These are phyloP conservation scores for Salix exigua DNA, from an alignment of 345 rosid species.

Conservation along the genomic window DNA sequence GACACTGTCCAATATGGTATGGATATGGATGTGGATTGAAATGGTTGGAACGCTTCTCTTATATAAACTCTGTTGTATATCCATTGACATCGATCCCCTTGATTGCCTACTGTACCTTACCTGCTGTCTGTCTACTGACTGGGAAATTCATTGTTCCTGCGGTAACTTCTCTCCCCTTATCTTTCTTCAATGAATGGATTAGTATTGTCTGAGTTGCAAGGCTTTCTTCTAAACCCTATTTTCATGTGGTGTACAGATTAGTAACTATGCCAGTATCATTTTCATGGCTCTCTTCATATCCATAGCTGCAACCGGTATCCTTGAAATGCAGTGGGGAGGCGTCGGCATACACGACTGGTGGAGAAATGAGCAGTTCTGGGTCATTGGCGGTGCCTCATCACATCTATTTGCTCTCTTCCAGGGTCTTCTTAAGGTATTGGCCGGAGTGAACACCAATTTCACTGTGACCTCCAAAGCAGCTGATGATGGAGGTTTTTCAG, in stretches of 20 bases:
- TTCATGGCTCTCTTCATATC: conserved; percentile 58
- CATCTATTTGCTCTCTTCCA: conserved; percentile 67
- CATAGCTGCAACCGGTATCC: conserved; percentile 57
- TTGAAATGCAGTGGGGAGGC: conserved; percentile 76
- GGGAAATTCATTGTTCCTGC: conserved; percentile 66
- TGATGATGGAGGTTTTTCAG: conserved; percentile 61
- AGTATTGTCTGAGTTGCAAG: background rate
- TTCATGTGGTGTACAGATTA: conserved; percentile 38
- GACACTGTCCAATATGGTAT: conserved; percentile 72
- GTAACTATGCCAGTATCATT: conserved; percentile 51
- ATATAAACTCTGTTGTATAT: conserved; percentile 57
- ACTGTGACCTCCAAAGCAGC: conserved; percentile 62
- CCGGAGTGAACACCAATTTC: conserved; percentile 61
- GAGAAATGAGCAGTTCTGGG: conserved; percentile 80
- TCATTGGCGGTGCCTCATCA: conserved; percentile 60
- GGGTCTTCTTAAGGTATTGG: conserved; percentile 69
- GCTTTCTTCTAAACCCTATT: background rate
- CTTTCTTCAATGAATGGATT: background rate
- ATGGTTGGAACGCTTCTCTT: conserved; percentile 59
- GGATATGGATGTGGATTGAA: conserved; percentile 69
- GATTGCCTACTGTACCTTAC: conserved; percentile 55
- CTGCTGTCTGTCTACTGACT: conserved; percentile 59
- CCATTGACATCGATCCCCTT: conserved; percentile 67
- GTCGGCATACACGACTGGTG: conserved; percentile 76
- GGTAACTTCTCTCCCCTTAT: conserved; percentile 28